Conservation (phyloP, 2,329 filamentous ascomycete genomes). For the Ascocoryne sarcoides region DNA sequence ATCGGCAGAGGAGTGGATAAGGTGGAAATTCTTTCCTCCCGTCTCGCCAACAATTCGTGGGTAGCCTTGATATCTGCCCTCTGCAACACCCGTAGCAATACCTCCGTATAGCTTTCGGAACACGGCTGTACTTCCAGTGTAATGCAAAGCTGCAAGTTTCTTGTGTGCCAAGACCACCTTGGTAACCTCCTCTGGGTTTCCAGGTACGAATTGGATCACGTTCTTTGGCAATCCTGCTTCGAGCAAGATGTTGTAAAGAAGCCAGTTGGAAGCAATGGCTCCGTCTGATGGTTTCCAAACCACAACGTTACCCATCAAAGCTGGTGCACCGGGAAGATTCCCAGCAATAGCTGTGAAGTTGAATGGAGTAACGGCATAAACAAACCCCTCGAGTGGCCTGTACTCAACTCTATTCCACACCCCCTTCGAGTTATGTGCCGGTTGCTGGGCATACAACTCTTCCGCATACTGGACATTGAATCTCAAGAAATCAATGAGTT, state of each 20-base stretch:
- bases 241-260: conserved; percentile 81
- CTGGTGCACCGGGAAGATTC: conserved; percentile 75
- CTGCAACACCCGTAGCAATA: conserved; percentile 72
- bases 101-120: conserved; percentile 84
- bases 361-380: conserved; percentile 90
- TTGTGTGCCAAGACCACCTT: conserved; percentile 65
- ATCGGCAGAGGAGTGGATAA: conserved; percentile 70
- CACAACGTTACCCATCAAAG: conserved; percentile 87
- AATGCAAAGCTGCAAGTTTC: conserved; percentile 86
- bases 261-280: conserved; percentile 83
- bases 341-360: conserved; percentile 95
- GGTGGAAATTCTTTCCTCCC: conserved; percentile 88
- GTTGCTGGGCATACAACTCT: conserved; percentile 82
- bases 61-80: conserved; percentile 76
- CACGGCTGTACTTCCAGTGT: conserved; percentile 85
- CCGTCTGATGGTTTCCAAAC: conserved; percentile 94
- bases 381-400: conserved; percentile 85
- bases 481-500: conserved; percentile 84
- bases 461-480: conserved; percentile 94
- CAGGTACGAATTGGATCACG: conserved; percentile 90
- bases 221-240: conserved; percentile 84
- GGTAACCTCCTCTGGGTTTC: conserved; percentile 78
- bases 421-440: conserved; percentile 70
- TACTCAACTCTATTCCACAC: conserved; percentile 92
- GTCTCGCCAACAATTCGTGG: conserved; percentile 86